Base-by-base conservation (phyloP, 2,329 filamentous ascomycete genomes). In the Colletotrichum eremochloae region DNA sequence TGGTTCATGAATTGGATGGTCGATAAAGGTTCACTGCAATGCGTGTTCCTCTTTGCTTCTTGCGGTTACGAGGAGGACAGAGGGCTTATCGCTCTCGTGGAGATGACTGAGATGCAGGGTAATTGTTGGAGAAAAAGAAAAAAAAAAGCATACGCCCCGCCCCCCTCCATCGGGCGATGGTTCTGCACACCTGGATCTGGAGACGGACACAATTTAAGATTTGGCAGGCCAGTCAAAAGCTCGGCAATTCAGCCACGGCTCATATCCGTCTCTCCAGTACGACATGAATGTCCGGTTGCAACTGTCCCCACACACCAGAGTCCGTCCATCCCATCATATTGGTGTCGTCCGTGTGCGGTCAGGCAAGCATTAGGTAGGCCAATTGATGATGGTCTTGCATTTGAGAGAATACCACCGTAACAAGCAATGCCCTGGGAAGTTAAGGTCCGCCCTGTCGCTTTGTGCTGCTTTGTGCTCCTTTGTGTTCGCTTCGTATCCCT, bases 321-420 rank as follows among this genome's bases (percentile, higher is more conserved):
- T 58, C 50, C 50, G 20, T 68, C 57, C 57, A 29, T 68, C 69
- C 57, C 69, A 71, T 71, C 29, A 58, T 60, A 52, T 50, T 63
- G 36, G 68, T 53, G 65, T 31, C 20, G 57, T 58, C 65, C 58
- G 55, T 63, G 65, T 68, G 65, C 65, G 48, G 44, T 63, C 46
- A 63, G 65, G 60, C 58, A 53, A 12, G 52, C 63, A 29, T 52
- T 55, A 40, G 53, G 29, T 55, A 40, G 53, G 29, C 24, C 29
- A 63, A 36, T 20, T 6, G 50, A 65, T 18, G 38, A 38, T 20
- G 33, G 46, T 52, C 53, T 52, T 52, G 61, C 44, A 52, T 55
- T 64, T 64, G 24, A 18, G 48, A 31, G 29, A n/a, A 65, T 44
- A 20, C 48, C 38, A 64, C 55, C 18, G 31, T 31, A 38, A 36